Evolutionary conservation across 2,329 filamentous ascomycete species (phyloP), one percentile per base, ranked within the genome.

Genomic region (Aspergillus sp.): DNA sequence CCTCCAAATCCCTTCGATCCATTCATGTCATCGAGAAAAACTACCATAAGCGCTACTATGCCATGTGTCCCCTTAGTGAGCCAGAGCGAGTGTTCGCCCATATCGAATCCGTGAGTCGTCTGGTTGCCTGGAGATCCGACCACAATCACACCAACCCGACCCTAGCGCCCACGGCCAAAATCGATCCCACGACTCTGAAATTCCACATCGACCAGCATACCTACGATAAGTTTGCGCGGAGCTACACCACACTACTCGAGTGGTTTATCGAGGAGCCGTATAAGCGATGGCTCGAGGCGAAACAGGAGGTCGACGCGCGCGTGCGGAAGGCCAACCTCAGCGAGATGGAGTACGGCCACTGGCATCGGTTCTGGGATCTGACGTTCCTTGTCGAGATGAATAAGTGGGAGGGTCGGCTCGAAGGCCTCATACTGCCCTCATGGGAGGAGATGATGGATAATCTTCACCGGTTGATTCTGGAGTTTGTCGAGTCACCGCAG

Each of bases 361-460:
- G 57, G 51, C 41, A 45, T 26, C 19, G 40, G 5, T 67, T 63
- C 57, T 65, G 57, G 58, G 32, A 51, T 2, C 29, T 40, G 1
- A 28, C 12, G 1, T 66, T 62, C 42, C 41, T 54, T 1, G 7
- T 7, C 2, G 54, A 61, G 35, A 65, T 62, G 59, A 28, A 29
- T 5, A 51, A 54, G 32, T 66, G 61, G 64, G 60, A 64, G 45
- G 32, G 29, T 2, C 53, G 44, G 7, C 8, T 61, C 6, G 12
- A 53, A 3, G 35, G 47, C 1, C n/a, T 65, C 10, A 12, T 38
- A 1, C 10, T 66, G 10, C 64, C 64, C 1, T 46, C 45, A 5
- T 67, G 55, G 54, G 53, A 60, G 19, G 49, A 57, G 6, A 48
- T 60, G 1, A 36, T 66, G 4, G 49, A 51, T 5, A 56, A 65